Evolutionary conservation across 2,329 filamentous ascomycete genomes (phyloP).

Genomic region (Rhynchosporium graminicola): DNA sequence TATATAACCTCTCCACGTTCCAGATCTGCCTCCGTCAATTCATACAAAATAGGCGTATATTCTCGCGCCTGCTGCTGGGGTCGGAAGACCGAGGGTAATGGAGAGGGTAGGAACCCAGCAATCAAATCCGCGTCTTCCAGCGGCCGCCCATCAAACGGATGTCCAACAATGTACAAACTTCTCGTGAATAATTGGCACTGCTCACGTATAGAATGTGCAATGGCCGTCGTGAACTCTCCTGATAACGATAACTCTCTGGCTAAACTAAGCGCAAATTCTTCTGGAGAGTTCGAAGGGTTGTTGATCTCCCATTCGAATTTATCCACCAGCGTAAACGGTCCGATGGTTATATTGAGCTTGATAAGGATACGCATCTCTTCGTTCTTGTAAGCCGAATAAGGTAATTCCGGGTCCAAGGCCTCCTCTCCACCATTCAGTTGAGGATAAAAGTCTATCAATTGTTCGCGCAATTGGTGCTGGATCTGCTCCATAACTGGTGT

Average conservation of each 20-base stretch:
- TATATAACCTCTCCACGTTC: slow-evolving; percentile 91
- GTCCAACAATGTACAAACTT: slow-evolving; percentile 88
- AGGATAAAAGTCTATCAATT: slow-evolving; percentile 90
- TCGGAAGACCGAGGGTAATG: slow-evolving; percentile 79
- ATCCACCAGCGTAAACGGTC: slow-evolving; percentile 88
- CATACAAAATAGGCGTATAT: slow-evolving; percentile 89
- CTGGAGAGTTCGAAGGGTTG: slow-evolving; percentile 87
- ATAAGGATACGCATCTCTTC: slow-evolving; percentile 97
- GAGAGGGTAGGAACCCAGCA: slow-evolving; percentile 81
- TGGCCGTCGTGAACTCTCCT: slow-evolving; percentile 95
- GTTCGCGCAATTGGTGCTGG: slow-evolving; percentile 75
- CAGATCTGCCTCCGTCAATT: slow-evolving; percentile 86
- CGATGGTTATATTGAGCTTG: slow-evolving; percentile 97
- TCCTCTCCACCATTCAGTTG: slow-evolving; percentile 90
- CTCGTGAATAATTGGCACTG: slow-evolving; percentile 93
- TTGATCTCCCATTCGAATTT: slow-evolving; percentile 99
- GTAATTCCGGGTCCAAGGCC: slow-evolving; percentile 82
- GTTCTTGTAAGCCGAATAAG: slow-evolving; percentile 94
- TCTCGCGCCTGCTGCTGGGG: slow-evolving; percentile 93
- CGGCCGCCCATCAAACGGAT: slow-evolving; percentile 91
- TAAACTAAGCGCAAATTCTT: slow-evolving; percentile 91
- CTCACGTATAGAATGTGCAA: slow-evolving; percentile 96
- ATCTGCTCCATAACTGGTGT: slow-evolving; percentile 64
- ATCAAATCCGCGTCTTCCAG: slow-evolving; percentile 90
- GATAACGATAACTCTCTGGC: slow-evolving; percentile 85